Base-by-base conservation (phyloP, 805 yeast species). In the Limtongia smithiae region DNA sequence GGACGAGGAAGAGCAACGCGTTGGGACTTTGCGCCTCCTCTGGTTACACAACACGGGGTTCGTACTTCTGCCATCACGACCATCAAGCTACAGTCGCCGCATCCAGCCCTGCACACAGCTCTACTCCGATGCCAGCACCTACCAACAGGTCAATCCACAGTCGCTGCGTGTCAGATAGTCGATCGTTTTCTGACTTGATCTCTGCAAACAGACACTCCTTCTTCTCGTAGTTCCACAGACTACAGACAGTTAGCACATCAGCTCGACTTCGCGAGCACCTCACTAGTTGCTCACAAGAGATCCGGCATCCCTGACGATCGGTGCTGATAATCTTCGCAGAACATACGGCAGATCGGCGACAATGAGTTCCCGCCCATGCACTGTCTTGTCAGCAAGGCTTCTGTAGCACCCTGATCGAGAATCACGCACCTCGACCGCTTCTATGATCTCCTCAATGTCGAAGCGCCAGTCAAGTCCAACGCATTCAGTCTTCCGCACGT, bases 101-200 rank as follows among this genome's bases (percentile, higher is more conserved):
- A 24, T 28, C 38, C 22, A 44, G 18, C 22, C 37, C 57, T n/a
- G 53, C 44, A 46, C 71, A 68, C 8, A 69, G 48, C 46, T 67
- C 71, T 1, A 66, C 71, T 4, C 50, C 56, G 5, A 63, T 50
- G 0, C 65, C 68, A 5, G 50, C 39, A 11, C 49, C 51, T 14
- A 60, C 31, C 36, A 69, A 46, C 24, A 65, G 60, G 50, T 65
- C 62, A 44, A 69, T 63, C 72, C 72, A 69, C 6, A 66, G 43
- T 28, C 61, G 54, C 60, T 69, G 73, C 39, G 60, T 63, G 44
- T 68, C 71, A 15, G 70, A 66, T 22, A 69, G 55, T 1, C 63
- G 57, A 48, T 69, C 73, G 44, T 67, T 67, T 27, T 61, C 67
- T 2, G 71, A 66, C 42, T 69, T 69, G 21, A 69, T 72, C 36